Evolutionary conservation across 768 basidiomycete species (phyloP).

Genomic region (Hygrophoropsis aurantiaca): DNA sequence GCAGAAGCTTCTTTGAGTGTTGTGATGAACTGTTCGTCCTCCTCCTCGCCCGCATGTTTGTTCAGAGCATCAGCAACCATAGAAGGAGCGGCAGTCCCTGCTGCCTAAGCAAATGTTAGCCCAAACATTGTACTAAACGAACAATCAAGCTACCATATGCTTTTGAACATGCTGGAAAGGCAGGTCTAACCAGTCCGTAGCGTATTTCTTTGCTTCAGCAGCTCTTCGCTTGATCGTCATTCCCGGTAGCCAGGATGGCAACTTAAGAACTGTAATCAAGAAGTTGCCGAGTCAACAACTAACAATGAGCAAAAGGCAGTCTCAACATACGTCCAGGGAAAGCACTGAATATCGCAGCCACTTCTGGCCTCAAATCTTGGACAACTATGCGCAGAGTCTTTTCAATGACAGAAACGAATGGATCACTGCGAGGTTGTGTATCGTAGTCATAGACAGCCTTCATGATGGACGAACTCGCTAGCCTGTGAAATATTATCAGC

Average conservation of each 20-base stretch:
- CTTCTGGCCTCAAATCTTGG: not conserved
- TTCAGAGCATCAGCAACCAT: constrained; percentile 29
- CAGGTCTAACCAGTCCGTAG: constrained; percentile 25
- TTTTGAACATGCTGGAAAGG: constrained; percentile 40
- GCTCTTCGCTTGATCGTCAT: constrained; percentile 14
- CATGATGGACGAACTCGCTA: constrained; percentile 6
- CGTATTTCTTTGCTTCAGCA: constrained; percentile 18
- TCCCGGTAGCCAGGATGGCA: constrained; percentile 31
- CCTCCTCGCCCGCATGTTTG: not conserved
- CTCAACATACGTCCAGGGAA: constrained; percentile 3
- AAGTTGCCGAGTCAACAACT: constrained; percentile 1
- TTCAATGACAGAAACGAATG: constrained; percentile 23
- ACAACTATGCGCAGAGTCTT: constrained; percentile 22
- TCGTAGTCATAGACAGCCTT: constrained; percentile 6
- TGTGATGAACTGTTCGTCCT: not conserved
- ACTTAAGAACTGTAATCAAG: too few species aligned
- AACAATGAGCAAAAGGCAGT: not conserved
- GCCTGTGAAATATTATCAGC: not conserved
- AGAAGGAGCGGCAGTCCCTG: constrained; percentile 31
- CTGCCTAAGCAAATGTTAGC: constrained; percentile 23
- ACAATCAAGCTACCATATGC: constrained; percentile 33
- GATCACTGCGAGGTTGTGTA: constrained; percentile 1
- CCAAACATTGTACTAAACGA: not conserved
- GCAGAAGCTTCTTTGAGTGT: constrained; percentile 9
- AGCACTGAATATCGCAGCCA: constrained; percentile 3